Evolutionary conservation across 306 rosid species (phyloP).

Genomic region (Sesbania bispinosa): DNA sequence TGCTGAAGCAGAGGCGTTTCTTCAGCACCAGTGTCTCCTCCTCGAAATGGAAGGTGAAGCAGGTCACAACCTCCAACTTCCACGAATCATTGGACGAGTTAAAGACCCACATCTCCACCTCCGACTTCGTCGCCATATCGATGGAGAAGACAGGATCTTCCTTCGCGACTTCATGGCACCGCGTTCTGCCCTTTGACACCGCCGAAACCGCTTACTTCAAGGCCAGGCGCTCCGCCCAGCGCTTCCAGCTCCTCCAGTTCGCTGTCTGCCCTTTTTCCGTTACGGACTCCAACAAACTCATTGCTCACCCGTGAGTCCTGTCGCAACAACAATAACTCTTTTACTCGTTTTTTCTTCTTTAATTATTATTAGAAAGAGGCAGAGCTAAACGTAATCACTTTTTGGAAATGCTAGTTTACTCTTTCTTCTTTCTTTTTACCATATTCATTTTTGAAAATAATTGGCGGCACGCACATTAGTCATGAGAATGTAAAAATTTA

Average conservation of each 20-base stretch:
- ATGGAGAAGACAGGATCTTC: conserved; percentile 68
- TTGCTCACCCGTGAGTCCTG: conserved; percentile 72
- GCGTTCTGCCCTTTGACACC: conserved; percentile 62
- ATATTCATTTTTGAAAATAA: not conserved
- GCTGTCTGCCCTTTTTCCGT: conserved; percentile 85
- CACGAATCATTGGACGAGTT: conserved; percentile 51
- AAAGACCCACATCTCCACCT: conserved; percentile 41
- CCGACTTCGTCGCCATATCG: conserved; percentile 74
- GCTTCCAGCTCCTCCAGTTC: conserved; percentile 77
- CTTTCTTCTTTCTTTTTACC: not conserved
- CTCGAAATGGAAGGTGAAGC: conserved; percentile 60
- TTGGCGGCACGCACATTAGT: not conserved
- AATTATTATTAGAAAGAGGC: not conserved
- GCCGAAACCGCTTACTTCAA: conserved; percentile 60
- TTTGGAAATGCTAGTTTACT: too few species aligned
- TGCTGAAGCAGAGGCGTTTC: conserved; percentile 38
- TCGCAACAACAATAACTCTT: not conserved
- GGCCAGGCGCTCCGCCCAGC: conserved; percentile 64
- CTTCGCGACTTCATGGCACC: conserved; percentile 60
- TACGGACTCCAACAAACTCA: conserved; percentile 37
- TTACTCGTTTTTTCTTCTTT: not conserved
- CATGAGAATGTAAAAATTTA: not conserved
- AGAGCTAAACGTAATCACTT: not conserved
- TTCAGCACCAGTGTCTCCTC: too few species aligned
- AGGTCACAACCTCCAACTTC: conserved; percentile 67